Percentiles rank a stretch among this genome's conserved stretches.
phyloP scores from a whole-genome alignment of 495 filamentous ascomycete genomes.

The Clavariopsis aquatica region DNA sequence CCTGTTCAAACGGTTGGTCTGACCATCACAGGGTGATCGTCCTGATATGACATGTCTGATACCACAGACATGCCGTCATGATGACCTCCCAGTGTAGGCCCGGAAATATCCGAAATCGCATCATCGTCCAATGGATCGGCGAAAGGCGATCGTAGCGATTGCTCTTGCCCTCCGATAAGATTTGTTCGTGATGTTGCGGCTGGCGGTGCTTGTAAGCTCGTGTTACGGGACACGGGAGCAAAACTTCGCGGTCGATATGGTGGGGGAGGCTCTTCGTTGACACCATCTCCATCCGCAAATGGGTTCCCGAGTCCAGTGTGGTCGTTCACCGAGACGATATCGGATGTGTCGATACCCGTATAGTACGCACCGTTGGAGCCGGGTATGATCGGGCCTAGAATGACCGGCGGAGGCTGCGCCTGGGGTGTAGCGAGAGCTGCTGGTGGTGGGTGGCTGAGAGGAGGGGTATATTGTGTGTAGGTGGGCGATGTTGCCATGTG shows the following conservation, averaged over 20 bases:
- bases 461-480: conserved; percentile 7
- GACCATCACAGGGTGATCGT: conserved; percentile 28
- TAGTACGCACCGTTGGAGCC: conserved; percentile 31
- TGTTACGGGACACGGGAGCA: conserved; percentile 25
- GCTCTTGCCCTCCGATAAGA: conserved; percentile 6
- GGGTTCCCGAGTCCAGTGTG: conserved; percentile 33
- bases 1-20: conserved; percentile 20
- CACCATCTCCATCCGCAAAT: conserved; percentile 24
- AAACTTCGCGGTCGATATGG: conserved; percentile 35
- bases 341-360: conserved; percentile 38
- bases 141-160: conserved; percentile 26
- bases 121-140: conserved; percentile 32
- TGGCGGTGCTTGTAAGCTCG: conserved; percentile 24
- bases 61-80: conserved; percentile 26
- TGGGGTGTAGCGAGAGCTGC: conserved; percentile 2
- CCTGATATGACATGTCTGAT: conserved; percentile 34
- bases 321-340: conserved; percentile 27
- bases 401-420: conserved; percentile 25
- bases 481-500: neutral
- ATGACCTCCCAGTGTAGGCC: conserved; percentile 11
- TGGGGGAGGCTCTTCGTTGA: conserved; percentile 35
- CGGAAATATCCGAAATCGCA: conserved; percentile 27
- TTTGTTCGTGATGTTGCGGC: conserved; percentile 23
- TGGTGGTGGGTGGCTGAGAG: conserved; percentile 9
- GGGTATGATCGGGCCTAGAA: conserved; percentile 29